These are phyloP conservation scores for Murraya paniculata DNA, from an alignment of 345 rosid species.

Conservation along the genomic window DNA sequence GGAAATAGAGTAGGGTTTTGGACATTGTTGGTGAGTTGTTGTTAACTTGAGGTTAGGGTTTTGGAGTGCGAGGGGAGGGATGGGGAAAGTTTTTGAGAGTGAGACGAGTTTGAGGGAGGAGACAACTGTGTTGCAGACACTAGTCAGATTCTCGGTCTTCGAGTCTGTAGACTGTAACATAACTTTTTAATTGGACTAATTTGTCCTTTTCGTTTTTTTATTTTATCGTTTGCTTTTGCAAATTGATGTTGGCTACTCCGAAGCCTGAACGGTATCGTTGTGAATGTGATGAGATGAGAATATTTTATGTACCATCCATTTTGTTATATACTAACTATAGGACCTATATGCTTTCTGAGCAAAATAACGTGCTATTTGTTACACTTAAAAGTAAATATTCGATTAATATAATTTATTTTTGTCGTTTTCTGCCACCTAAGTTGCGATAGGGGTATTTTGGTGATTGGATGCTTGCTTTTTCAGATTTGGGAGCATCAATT, in stretches of 20 bases:
- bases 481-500: not conserved
- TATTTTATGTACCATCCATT: too few relatives aligned
- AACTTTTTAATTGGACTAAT: constrained; percentile 23
- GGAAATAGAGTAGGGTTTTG: constrained; percentile 7
- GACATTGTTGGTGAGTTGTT: constrained; percentile 27
- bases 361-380: too few relatives aligned
- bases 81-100: not conserved
- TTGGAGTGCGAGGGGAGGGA: too few relatives aligned
- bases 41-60: constrained; percentile 13
- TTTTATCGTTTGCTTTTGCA: not conserved
- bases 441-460: not conserved
- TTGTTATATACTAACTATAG: too few relatives aligned
- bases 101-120: constrained; percentile 13
- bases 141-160: constrained; percentile 36
- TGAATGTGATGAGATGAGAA: too few relatives aligned
- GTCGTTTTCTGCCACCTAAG: not conserved
- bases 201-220: constrained; percentile 12
- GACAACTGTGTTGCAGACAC: constrained; percentile 35
- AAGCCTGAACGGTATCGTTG: too few relatives aligned
- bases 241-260: not conserved
- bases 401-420: not conserved
- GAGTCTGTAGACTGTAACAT: constrained; percentile 4
- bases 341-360: too few relatives aligned
- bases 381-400: not conserved
- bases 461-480: not conserved